Evolutionary conservation across 202 grass and related monocot genomes (phyloP).

Genomic region (Panicum hallii): DNA sequence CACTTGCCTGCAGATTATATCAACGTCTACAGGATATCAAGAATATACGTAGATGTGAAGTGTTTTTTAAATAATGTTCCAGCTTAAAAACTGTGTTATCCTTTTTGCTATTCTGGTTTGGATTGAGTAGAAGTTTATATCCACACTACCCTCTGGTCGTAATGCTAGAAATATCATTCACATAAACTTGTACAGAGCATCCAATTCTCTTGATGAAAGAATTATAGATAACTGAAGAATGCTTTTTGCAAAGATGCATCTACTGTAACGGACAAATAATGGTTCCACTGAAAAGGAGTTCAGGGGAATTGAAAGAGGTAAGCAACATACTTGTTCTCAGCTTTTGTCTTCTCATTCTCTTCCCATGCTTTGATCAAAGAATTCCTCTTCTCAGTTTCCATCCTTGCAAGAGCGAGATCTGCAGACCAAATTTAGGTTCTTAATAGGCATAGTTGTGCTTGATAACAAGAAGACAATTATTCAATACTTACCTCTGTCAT

Average conservation of each 20-base stretch:
- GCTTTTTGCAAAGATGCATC: neutral
- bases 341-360: constrained; percentile 96
- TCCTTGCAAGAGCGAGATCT: constrained; percentile 86
- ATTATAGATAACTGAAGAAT: constrained; percentile 27
- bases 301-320: neutral
- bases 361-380: constrained; percentile 98
- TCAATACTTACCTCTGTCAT: constrained; percentile 77
- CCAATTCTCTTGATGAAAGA: constrained; percentile 31
- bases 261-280: neutral
- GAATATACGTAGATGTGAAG: neutral
- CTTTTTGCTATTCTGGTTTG: constrained; percentile 9
- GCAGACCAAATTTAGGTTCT: constrained; percentile 19
- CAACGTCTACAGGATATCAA: constrained; percentile 8
- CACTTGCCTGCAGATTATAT: neutral
- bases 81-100: neutral
- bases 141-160: neutral
- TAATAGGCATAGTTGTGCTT: constrained; percentile 17
- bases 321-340: constrained; percentile 82
- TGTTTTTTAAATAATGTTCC: neutral
- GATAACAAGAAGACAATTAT: constrained; percentile 16
- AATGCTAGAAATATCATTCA: constrained; percentile 19
- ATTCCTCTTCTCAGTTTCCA: constrained; percentile 88
- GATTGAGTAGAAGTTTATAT: neutral
- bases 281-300: neutral
- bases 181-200: constrained; percentile 10